A percentile compares a stretch with the other conserved stretches of the same genome.
phyloP scores from a whole-genome alignment of 106 monocot species.

The Xerophyta viscosa region DNA sequence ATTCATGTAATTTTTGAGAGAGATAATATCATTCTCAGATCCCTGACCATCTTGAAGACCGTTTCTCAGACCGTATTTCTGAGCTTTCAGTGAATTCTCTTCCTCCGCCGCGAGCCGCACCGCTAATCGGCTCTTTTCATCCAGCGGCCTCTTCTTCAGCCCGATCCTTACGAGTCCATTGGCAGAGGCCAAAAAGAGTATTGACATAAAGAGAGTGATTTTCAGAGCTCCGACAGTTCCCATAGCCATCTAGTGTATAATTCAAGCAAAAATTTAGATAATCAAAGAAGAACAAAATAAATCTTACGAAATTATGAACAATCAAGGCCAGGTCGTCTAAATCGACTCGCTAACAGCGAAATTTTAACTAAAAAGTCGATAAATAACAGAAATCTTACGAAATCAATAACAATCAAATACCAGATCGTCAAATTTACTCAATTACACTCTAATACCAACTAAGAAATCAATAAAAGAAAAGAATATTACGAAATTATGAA shows the following conservation, averaged over 20 bases:
- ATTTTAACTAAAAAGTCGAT: too few species aligned
- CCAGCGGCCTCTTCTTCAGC: conserved; percentile 65
- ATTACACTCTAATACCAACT: too few species aligned
- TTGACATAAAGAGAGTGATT: conserved; percentile 19
- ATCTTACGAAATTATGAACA: too few species aligned
- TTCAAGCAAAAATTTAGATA: too few species aligned
- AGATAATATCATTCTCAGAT: conserved; percentile 41
- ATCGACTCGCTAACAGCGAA: too few species aligned
- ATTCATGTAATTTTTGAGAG: conserved; percentile 94
- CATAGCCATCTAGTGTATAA: conserved; percentile 32
- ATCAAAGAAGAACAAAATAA: too few species aligned
- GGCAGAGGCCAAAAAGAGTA: conserved; percentile 36
- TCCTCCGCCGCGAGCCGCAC: conserved; percentile 22
- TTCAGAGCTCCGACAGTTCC: conserved; percentile 5
- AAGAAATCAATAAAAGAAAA: too few species aligned
- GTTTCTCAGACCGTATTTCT: conserved; percentile 18
- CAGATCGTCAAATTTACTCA: too few species aligned
- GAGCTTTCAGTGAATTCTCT: not conserved
- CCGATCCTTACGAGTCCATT: conserved; percentile 57
- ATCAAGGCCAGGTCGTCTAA: too few species aligned
- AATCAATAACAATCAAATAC: too few species aligned
- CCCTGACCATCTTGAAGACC: conserved; percentile 16
- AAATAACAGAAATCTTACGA: too few species aligned
- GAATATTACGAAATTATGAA: too few species aligned
- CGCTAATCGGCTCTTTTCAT: conserved; percentile 41